Evolutionary conservation across 306 rosid species (phyloP).

Genomic region (Acacia melanoxylon): DNA sequence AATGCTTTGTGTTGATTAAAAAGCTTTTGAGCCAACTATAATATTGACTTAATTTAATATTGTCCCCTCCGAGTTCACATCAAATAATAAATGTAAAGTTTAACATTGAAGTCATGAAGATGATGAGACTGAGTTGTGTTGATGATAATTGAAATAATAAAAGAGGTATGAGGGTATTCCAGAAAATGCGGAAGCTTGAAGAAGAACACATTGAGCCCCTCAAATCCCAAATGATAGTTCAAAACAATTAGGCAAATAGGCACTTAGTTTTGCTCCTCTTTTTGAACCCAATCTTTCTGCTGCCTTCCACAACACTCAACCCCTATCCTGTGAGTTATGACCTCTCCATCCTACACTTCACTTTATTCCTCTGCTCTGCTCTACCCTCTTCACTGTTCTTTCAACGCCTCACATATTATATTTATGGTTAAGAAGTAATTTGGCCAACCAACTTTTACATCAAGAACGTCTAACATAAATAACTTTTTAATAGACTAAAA

Average conservation of each 20-base stretch:
- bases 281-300: neutral
- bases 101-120: neutral
- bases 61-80: neutral
- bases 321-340: neutral
- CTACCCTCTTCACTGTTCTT: neutral
- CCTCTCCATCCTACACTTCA: neutral
- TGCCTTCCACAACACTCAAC: neutral
- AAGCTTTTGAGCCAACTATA: neutral
- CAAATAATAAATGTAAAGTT: neutral
- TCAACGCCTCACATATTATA: neutral
- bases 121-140: neutral
- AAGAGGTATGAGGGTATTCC: neutral
- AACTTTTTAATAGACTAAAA: no score
- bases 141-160: neutral
- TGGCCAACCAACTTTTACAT: no score
- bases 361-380: neutral
- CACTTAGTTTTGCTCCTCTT: neutral
- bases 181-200: slow-evolving; percentile 30
- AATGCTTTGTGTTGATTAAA: neutral
- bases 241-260: neutral
- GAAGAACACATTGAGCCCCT: neutral
- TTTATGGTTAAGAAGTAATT: no score
- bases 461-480: no score
- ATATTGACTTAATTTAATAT: neutral
- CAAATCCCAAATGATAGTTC: neutral